phyloP scores from a whole-genome alignment of 2,329 filamentous ascomycete species.

The Boeremia exigua region DNA sequence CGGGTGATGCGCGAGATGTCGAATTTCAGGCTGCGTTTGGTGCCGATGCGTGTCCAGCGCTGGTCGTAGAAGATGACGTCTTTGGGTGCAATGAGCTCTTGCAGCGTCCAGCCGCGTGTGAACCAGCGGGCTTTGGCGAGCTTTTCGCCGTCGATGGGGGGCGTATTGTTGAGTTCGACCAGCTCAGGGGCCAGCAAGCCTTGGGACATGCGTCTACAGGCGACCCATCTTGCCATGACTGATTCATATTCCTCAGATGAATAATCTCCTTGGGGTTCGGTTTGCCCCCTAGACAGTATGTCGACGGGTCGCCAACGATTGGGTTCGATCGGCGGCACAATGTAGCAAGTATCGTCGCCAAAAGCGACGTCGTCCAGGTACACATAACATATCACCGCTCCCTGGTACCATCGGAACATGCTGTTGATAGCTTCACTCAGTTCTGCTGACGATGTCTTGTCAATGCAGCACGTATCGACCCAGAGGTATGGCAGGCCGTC shows the following conservation, averaged over 20 bases:
- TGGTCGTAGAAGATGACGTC: constrained; percentile 13
- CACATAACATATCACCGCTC: constrained; percentile 9
- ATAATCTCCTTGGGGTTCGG: no score
- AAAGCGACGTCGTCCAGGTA: constrained; percentile 1
- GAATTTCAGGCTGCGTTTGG: neutral
- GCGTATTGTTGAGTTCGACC: no score
- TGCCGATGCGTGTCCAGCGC: constrained; percentile 3
- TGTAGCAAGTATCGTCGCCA: no score
- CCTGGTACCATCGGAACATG: constrained; percentile 12
- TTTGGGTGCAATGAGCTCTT: neutral
- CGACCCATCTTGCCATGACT: neutral
- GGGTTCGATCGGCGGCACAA: no score
- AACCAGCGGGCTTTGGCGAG: no score
- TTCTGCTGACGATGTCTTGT: constrained; percentile 1
- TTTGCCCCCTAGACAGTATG: no score
- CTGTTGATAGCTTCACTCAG: constrained; percentile 5
- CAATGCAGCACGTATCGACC: constrained; percentile 26
- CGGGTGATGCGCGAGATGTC: constrained; percentile 6
- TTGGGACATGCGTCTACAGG: no score
- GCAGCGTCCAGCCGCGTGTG: no score
- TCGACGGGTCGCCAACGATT: no score
- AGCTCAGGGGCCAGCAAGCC: no score
- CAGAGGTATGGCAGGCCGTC: constrained; percentile 15
- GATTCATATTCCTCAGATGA: no score
- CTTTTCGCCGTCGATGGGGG: no score